Percentiles rank a stretch among this genome's conserved stretches.
phyloP scores from a whole-genome alignment of 1,139 yeast species.

The Candida labiduridarum region DNA sequence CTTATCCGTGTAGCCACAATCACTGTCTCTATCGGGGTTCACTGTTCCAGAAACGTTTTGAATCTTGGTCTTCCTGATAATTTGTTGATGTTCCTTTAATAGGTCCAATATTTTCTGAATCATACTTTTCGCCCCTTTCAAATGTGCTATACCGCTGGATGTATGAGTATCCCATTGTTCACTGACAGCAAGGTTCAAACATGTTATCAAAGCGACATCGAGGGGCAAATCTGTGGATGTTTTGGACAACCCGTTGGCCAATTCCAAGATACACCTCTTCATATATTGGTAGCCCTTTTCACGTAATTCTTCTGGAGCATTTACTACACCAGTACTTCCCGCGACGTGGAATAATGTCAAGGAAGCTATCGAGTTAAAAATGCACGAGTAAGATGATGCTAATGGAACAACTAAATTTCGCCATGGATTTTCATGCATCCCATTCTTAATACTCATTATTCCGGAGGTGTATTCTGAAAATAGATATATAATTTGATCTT shows the following conservation, averaged over 20 bases:
- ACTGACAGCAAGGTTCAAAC: slow-evolving; percentile 62
- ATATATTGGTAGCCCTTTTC: slow-evolving; percentile 57
- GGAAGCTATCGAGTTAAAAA: slow-evolving; percentile 64
- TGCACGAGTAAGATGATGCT: slow-evolving; percentile 53
- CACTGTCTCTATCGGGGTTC: not conserved
- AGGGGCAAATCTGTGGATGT: slow-evolving; percentile 46
- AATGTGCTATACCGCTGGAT: slow-evolving; percentile 67
- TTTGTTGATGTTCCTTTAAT: slow-evolving; percentile 29
- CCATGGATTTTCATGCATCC: slow-evolving; percentile 71
- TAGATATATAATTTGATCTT: slow-evolving; percentile 37
- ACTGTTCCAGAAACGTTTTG: slow-evolving; percentile 6
- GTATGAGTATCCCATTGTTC: slow-evolving; percentile 73
- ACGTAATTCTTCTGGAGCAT: slow-evolving; percentile 39
- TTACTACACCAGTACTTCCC: slow-evolving; percentile 33
- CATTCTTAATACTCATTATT: slow-evolving; percentile 64
- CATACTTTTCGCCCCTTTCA: slow-evolving; percentile 67
- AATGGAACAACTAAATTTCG: slow-evolving; percentile 58
- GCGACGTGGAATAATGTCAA: slow-evolving; percentile 69
- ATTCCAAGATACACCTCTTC: slow-evolving; percentile 59
- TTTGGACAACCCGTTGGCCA: slow-evolving; percentile 56
- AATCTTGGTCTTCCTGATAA: slow-evolving; percentile 17
- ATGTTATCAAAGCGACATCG: slow-evolving; percentile 68
- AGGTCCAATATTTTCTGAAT: slow-evolving; percentile 48
- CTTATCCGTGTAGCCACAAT: slow-evolving; percentile 13
- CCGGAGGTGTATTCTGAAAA: slow-evolving; percentile 55